Evolutionary conservation across 441 rosid genomes (phyloP), one percentile per base, ranked within the genome.

Genomic region (Kokia cookei): DNA sequence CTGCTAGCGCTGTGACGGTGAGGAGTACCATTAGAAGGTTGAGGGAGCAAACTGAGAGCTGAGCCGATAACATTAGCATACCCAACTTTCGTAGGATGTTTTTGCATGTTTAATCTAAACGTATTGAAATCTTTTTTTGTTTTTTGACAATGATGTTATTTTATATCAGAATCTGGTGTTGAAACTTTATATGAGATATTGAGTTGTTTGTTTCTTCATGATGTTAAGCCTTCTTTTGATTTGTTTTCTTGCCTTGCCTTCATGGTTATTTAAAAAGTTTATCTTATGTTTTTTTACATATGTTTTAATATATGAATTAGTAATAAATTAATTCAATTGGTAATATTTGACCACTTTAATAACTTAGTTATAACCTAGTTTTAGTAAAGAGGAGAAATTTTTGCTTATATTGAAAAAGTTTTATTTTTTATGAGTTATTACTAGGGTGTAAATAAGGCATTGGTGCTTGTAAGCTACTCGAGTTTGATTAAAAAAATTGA

Each of bases 21-120:
- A 78, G 87, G 83, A 91, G 98, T 80, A 91, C 99, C 2, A 95
- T 93, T 60, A 83, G 97, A 61, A 87, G 97, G 87, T 85, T 91
- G 84, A 87, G 99, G 83, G 95, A 95, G 84, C 97, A 93, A 76
- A 88, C 93, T 4, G 98, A 95, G 90, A 90, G 94, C 81, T 89
- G 77, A 82, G 75, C 78, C 17, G 24, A 15, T 17, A 45, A 7
- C 37, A 24, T 24, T 7, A 19, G 35, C 12, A 7, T 24, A 14
- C 26, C 26, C 40, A 24, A 47, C 57, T 66, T 24, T 47, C 57
- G 14, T 66, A 66, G 40, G 40, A 45, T 66, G 40, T 66, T 45
- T 37, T 15, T 45, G 37, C 37, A 45, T 24, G 55, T 45, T 13
- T 45, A 7, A 47, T 11, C 55, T 45, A 24, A 3, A 43, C 37